Evolutionary conservation across 2,329 filamentous ascomycete species (phyloP), one percentile per base, ranked within the genome.

Genomic region (Penicillium sp.): DNA sequence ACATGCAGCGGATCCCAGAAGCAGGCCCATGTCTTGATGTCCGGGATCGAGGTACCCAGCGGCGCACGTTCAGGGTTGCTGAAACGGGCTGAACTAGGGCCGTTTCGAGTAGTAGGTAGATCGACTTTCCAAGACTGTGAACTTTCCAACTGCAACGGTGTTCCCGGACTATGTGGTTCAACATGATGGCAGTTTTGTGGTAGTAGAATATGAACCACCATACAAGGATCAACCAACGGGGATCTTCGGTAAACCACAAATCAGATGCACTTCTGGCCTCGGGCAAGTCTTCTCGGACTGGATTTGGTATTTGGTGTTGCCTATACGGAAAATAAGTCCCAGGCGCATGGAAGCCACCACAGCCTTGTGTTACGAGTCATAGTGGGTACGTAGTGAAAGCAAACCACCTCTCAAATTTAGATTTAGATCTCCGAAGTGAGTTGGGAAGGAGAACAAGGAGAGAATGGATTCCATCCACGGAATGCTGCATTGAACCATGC

Each of bases 341-440:
- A 54, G 54, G 44, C 55, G 58, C 62, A 66, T 66, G 64, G 62
- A 62, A 59, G 59, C 63, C 61, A 65, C 62, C 50, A 47, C 46
- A 51, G 52, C 52, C 54, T 52, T 49, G 55, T 56, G 46, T 51
- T 45, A 56, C 54, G 27, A 52, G 42, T 43, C 27, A 46, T 22
- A 49, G 44, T 52, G 24, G 11, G 10, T 37, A 22, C 10, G 18
- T 0, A 14, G 6, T 7, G 20, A 24, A 24, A 24, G 35, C 13
- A 37, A 20, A 22, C 35, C 14, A 8, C 31, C 4, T 37, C 35
- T 20, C 18, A 20, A 20, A 20, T 20, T 20, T 20, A 37, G n/a
- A 20, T 24, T 39, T 41, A 24, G 28, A 28, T n/a, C n/a, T 9
- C n/a, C 8, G 29, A 29, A 5, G 28, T 6, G 8, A 34, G 18